Evolutionary conservation across 1,284 basidiomycete species (phyloP).

Genomic region (Thecaphora thlaspeos): DNA sequence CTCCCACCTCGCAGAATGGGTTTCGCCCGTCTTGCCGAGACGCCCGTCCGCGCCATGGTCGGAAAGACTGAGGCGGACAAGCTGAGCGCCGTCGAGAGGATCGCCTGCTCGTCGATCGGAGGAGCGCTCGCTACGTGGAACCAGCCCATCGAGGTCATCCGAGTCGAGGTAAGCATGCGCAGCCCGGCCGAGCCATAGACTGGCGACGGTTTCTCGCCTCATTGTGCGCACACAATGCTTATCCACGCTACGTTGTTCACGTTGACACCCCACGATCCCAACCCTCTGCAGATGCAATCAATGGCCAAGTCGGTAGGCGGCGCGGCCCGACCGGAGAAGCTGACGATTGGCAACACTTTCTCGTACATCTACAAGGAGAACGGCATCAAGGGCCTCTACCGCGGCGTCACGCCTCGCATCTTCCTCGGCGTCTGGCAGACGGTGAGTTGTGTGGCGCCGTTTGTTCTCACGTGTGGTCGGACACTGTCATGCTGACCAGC

Average conservation of each 20-base stretch:
- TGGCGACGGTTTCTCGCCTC: too few species aligned
- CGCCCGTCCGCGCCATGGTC: slow-evolving; percentile 71
- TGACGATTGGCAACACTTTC: slow-evolving; percentile 83
- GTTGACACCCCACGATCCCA: slow-evolving; percentile 40
- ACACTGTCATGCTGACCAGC: slow-evolving; percentile 7
- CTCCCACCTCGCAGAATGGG: slow-evolving; percentile 70
- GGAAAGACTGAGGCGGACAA: slow-evolving; percentile 74
- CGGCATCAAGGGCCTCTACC: slow-evolving; percentile 93
- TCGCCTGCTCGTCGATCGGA: slow-evolving; percentile 80
- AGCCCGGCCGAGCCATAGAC: too few species aligned
- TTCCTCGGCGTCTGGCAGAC: slow-evolving; percentile 96
- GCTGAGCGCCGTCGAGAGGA: slow-evolving; percentile 79
- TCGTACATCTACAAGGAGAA: slow-evolving; percentile 92
- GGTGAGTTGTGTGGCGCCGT: slow-evolving; percentile 83
- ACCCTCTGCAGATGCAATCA: slow-evolving; percentile 83
- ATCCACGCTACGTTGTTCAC: neutral
- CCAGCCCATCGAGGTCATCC: slow-evolving; percentile 96
- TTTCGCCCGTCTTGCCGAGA: slow-evolving; percentile 90
- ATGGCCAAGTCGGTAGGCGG: slow-evolving; percentile 78
- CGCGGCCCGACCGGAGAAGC: slow-evolving; percentile 76
- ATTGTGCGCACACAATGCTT: too few species aligned
- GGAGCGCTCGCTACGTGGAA: slow-evolving; percentile 99
- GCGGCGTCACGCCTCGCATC: slow-evolving; percentile 94
- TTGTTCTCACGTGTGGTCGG: slow-evolving; percentile 77
- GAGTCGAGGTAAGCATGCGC: slow-evolving; percentile 67